phyloP scores from a whole-genome alignment of 805 yeast genomes.

The Scheffersomyces amazonensis region DNA sequence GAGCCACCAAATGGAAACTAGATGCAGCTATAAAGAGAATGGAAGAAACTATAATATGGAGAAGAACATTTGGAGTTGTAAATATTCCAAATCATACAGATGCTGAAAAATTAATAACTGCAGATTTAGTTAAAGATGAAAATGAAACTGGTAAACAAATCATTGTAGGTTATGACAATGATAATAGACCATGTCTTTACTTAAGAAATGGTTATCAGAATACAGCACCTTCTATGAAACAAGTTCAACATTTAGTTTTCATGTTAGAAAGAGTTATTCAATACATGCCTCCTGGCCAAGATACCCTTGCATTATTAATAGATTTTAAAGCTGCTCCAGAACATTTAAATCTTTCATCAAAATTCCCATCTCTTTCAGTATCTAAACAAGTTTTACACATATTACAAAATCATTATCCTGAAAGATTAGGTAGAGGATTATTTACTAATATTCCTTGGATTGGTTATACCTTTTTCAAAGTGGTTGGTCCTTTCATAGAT shows the following conservation, averaged over 20 bases:
- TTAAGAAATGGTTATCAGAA: conserved; percentile 55
- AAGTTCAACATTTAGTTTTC: conserved; percentile 55
- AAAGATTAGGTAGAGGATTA: conserved; percentile 51
- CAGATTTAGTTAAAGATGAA: conserved; percentile 45
- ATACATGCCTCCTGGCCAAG: conserved; percentile 59
- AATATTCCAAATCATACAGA: conserved; percentile 24
- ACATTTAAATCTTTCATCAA: conserved; percentile 34
- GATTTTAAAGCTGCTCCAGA: conserved; percentile 51
- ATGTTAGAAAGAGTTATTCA: conserved; percentile 54
- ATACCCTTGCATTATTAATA: conserved; percentile 50
- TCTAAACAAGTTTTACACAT: conserved; percentile 50
- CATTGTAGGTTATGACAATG: conserved; percentile 53
- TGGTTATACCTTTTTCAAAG: conserved; percentile 53
- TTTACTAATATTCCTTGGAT: conserved; percentile 57
- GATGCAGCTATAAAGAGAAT: conserved; percentile 43
- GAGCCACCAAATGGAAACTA: conserved; percentile 51
- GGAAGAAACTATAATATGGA: conserved; percentile 50
- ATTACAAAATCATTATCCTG: conserved; percentile 58
- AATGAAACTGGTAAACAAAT: conserved; percentile 53
- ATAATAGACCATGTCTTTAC: conserved; percentile 51
- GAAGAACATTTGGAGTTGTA: conserved; percentile 51
- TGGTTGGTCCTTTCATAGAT: conserved; percentile 57
- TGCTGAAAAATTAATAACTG: conserved; percentile 28
- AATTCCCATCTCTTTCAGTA: conserved; percentile 48
- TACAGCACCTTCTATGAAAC: conserved; percentile 48